Conservation (phyloP, 2,329 filamentous ascomycete species). For the Calonectria pseudoturangicola region DNA sequence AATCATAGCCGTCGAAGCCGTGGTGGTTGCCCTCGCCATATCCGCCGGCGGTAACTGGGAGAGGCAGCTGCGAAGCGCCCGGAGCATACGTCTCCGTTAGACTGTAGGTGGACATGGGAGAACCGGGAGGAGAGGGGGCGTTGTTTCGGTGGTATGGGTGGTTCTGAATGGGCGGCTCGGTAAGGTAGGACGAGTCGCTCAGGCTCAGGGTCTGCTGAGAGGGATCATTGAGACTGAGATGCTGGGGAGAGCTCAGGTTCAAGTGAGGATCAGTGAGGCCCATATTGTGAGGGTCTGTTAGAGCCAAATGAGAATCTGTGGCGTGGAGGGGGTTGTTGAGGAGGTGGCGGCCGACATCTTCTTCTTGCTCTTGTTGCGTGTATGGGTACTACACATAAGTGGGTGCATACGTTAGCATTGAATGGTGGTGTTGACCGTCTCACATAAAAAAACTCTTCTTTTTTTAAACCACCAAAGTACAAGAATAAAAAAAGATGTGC, state of each 20-base stretch:
- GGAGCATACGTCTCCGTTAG: slow-evolving; percentile 41
- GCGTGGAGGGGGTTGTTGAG: slow-evolving; percentile 34
- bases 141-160: slow-evolving; percentile 44
- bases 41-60: slow-evolving; percentile 20
- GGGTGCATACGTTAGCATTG: slow-evolving; percentile 8
- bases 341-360: slow-evolving; percentile 36
- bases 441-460: neutral
- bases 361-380: slow-evolving; percentile 35
- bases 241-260: slow-evolving; percentile 10
- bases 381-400: slow-evolving; percentile 5
- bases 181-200: slow-evolving; percentile 2
- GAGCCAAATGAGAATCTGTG: slow-evolving; percentile 1
- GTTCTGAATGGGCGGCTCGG: slow-evolving; percentile 32
- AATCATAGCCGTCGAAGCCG: slow-evolving; percentile 45
- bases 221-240: slow-evolving; percentile 5
- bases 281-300: slow-evolving; percentile 24
- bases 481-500: slow-evolving; percentile 1
- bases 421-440: neutral
- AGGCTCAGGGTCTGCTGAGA: neutral
- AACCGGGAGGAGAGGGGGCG: slow-evolving; percentile 45
- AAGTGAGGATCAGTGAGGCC: slow-evolving; percentile 20
- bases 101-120: slow-evolving; percentile 45
- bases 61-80: slow-evolving; percentile 32
- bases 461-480: neutral
- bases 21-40: slow-evolving; percentile 5